Evolutionary conservation across 306 rosid genomes (phyloP).

Genomic region (Vicia faba): DNA sequence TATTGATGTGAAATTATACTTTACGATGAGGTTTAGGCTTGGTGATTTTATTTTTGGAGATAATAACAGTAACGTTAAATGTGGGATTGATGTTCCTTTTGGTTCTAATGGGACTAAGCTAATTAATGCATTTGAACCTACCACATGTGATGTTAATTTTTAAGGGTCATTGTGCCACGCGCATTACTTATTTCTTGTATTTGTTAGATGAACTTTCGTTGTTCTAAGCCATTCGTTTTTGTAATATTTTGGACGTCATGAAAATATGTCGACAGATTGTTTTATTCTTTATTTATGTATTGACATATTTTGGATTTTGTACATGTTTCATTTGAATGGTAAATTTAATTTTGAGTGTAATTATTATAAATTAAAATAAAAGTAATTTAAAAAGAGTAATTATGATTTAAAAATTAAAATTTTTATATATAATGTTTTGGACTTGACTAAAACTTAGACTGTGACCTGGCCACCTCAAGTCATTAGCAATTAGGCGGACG

Average conservation of each 20-base stretch:
- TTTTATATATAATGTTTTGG: no score
- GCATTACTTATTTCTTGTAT: neutral
- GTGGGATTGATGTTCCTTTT: slow-evolving; percentile 59
- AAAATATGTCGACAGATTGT: neutral
- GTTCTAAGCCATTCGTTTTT: neutral
- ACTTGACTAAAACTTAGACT: no score
- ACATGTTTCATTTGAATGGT: no score
- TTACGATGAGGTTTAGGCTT: slow-evolving; percentile 51
- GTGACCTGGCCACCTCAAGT: no score
- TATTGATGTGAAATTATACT: slow-evolving; percentile 52
- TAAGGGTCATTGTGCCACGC: neutral
- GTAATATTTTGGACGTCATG: neutral
- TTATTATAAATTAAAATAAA: no score
- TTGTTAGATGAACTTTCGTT: neutral
- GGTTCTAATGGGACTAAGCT: slow-evolving; percentile 29
- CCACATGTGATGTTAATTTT: slow-evolving; percentile 39
- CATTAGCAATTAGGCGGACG: no score
- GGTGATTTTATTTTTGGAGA: slow-evolving; percentile 33
- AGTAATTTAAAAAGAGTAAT: no score
- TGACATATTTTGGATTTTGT: neutral
- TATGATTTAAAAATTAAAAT: no score
- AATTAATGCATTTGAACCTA: slow-evolving; percentile 31
- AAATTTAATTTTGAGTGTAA: no score
- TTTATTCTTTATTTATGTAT: neutral
- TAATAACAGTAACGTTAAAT: slow-evolving; percentile 47